These are phyloP conservation scores for Lojkania enalia DNA, from an alignment of 2,329 filamentous ascomycete species.

Conservation along the genomic window DNA sequence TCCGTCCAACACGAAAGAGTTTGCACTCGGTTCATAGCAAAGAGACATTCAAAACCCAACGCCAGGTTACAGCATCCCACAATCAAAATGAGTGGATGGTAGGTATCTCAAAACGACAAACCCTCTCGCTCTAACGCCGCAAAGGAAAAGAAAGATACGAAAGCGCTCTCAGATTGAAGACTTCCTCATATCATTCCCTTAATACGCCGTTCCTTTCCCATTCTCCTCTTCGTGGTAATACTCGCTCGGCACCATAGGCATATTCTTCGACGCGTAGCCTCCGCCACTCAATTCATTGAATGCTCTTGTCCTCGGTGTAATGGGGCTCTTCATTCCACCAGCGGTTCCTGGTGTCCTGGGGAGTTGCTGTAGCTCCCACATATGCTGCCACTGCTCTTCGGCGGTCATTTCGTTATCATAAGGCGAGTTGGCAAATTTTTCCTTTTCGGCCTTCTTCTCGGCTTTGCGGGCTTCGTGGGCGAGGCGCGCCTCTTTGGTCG, in stretches of 20 bases:
- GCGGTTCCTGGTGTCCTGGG: slow-evolving; percentile 39
- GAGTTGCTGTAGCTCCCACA: slow-evolving; percentile 47
- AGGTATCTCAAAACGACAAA: neutral
- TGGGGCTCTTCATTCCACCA: slow-evolving; percentile 32
- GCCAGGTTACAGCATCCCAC: no score
- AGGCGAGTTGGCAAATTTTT: slow-evolving; percentile 33
- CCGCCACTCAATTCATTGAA: slow-evolving; percentile 33
- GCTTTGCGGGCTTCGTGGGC: slow-evolving; percentile 30
- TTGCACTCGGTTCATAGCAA: no score
- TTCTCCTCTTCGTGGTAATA: neutral
- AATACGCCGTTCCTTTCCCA: neutral
- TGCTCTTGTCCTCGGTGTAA: slow-evolving; percentile 41
- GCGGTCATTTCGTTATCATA: slow-evolving; percentile 38
- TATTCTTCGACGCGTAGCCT: neutral
- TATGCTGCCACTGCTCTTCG: slow-evolving; percentile 47
- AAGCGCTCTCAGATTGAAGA: neutral
- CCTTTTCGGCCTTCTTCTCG: slow-evolving; percentile 41
- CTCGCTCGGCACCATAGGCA: neutral
- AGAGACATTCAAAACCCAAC: no score
- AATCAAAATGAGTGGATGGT: neutral
- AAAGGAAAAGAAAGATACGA: neutral
- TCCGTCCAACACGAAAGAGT: no score
- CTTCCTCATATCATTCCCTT: neutral
- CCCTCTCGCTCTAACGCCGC: no score
- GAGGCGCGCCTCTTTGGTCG: slow-evolving; percentile 39